A percentile compares a stretch with the other conserved stretches of the same genome.
Evolutionary conservation across 441 rosid species (phyloP).

Genomic region (Hura crepitans): DNA sequence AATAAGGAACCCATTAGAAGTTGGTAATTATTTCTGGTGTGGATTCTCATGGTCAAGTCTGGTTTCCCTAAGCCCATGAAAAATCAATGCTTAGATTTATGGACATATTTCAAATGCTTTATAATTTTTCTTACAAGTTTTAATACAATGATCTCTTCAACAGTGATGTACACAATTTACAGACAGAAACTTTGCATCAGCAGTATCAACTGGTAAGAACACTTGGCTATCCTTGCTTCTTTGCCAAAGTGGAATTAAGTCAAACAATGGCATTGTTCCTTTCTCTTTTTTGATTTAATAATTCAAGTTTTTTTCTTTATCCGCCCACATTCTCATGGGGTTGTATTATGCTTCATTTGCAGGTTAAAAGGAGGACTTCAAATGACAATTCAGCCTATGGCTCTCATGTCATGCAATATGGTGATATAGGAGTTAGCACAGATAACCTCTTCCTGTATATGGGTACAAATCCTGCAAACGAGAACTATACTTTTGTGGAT

Average conservation of each 20-base stretch:
- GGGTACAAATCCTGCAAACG: slow-evolving; percentile 92
- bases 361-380: slow-evolving; percentile 79
- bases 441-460: slow-evolving; percentile 51
- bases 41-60: background rate
- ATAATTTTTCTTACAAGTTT: slow-evolving; percentile 8
- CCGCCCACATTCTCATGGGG: slow-evolving; percentile 3
- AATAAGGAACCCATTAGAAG: background rate
- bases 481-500: slow-evolving; percentile 60
- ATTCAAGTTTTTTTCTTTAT: background rate
- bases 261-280: background rate
- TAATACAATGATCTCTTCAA: slow-evolving; percentile 26
- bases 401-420: slow-evolving; percentile 93
- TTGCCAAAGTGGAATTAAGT: background rate
- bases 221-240: slow-evolving; percentile 1
- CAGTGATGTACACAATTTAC: slow-evolving; percentile 82
- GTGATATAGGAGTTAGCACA: slow-evolving; percentile 55
- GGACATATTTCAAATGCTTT: background rate
- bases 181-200: slow-evolving; percentile 68
- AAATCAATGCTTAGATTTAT: background rate
- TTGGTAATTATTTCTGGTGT: background rate
- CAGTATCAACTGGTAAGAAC: slow-evolving; percentile 74
- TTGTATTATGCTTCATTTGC: slow-evolving; percentile 28
- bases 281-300: background rate
- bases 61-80: background rate
- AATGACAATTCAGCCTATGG: slow-evolving; percentile 47